These are phyloP conservation scores for Mycena leptocephala DNA, from an alignment of 768 basidiomycete genomes.

Conservation along the genomic window DNA sequence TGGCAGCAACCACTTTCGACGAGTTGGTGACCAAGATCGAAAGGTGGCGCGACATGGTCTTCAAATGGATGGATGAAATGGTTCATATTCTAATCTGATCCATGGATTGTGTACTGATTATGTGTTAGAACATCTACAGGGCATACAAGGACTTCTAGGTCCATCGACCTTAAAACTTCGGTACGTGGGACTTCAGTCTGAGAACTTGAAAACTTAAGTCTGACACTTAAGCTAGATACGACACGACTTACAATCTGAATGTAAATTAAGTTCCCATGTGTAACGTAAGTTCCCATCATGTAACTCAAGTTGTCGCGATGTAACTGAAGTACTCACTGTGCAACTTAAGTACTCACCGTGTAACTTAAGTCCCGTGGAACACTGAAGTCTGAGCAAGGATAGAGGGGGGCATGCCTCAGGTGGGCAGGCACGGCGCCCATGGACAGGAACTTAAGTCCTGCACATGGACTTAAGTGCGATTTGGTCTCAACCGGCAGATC, in stretches of 20 bases:
- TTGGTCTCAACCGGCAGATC: background rate
- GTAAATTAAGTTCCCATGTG: background rate
- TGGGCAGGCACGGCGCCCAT: background rate
- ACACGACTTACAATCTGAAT: background rate
- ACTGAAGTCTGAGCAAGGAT: background rate
- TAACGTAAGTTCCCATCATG: no score
- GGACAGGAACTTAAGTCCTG: background rate
- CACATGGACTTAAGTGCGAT: background rate
- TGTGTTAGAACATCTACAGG: background rate
- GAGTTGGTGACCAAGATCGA: conserved; percentile 1
- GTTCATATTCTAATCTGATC: background rate
- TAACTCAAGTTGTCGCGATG: background rate
- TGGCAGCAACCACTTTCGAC: background rate
- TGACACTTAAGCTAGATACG: background rate
- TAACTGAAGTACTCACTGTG: no score
- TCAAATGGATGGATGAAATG: background rate
- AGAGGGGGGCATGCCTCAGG: background rate
- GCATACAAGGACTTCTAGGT: background rate
- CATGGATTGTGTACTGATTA: background rate
- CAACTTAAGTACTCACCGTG: no score
- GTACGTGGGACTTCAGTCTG: background rate
- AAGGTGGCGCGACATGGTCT: background rate
- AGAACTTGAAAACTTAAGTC: background rate
- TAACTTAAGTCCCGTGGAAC: no score
- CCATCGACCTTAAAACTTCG: background rate